Evolutionary conservation across 83 land plant species (phyloP), one percentile per base, ranked within the genome.

Genomic region (Thuja plicata): DNA sequence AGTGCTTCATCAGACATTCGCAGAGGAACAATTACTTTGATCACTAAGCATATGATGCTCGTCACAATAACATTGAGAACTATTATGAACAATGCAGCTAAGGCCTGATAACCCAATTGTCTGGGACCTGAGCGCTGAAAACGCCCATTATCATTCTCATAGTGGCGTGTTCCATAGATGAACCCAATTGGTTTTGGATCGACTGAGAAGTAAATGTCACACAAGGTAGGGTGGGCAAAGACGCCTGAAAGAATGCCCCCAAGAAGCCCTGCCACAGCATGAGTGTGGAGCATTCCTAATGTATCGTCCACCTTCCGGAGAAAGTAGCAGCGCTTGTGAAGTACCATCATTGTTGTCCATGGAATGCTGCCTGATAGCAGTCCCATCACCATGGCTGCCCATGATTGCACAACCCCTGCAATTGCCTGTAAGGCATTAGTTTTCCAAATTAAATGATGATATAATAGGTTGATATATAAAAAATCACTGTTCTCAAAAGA

Each of bases 11-110:
- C 85, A 5, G 48, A 24, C 89, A 88, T 88, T 3, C 89, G 30
- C 0, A 87, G 77, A 1, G 92, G 90, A 15, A 92, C 90, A 13
- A 93, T 35, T 1, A 91, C 41, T 83, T 88, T 87, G 21, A 91
- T 93, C 35, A 91, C 80, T 85, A 88, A 19, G 37, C 94, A 90
- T 9, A 94, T 90, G 54, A 91, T 19, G 55, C 91, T 90, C 8
- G 95, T 92, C 21, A 48, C 45, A 40, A 88, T 48, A 8, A 89
- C 38, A 38, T 91, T 93, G 8, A 91, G 86, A 1, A 32, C 45
- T 10, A 92, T 43, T 55, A 93, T 86, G 48, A 91, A 94, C 38
- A 88, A 50, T 32, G 91, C 92, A 24, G 92, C 95, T 2, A 88
- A 52, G 16, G 91, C 48, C 34, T 66, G 73, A 5, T 1, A 6